Percentiles rank a stretch among this genome's conserved stretches.
Evolutionary conservation across 176 grass and related monocot genomes (phyloP).

Genomic region (Otatea glauca): DNA sequence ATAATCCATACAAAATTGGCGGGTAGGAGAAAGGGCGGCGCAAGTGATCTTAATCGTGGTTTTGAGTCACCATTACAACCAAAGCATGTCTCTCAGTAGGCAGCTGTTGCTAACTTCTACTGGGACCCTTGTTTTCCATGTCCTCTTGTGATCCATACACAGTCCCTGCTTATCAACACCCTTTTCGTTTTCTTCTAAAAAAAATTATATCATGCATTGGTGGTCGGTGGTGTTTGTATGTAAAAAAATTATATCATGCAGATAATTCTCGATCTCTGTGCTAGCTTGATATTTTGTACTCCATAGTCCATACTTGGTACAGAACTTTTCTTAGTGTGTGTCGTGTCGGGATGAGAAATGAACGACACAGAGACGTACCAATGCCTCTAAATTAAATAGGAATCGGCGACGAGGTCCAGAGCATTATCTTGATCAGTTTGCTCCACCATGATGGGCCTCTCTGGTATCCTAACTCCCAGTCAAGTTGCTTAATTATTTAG

Average conservation of each 20-base stretch:
- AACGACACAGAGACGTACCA: neutral
- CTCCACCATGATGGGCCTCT: neutral
- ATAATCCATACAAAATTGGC: constrained; percentile 7
- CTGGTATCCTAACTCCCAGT: neutral
- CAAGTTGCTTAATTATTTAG: constrained; percentile 33
- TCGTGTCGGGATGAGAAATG: neutral
- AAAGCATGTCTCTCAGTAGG: constrained; percentile 5
- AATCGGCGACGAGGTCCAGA: neutral
- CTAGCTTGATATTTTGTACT: no score
- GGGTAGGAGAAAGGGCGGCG: neutral
- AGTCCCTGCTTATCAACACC: neutral
- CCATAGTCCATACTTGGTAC: no score
- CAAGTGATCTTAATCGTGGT: neutral
- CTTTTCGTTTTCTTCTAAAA: neutral
- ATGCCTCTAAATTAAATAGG: constrained; percentile 1
- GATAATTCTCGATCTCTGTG: no score
- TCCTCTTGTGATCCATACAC: constrained; percentile 4
- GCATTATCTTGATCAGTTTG: constrained; percentile 6
- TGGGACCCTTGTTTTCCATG: constrained; percentile 18
- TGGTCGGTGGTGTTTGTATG: neutral
- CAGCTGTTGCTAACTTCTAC: neutral
- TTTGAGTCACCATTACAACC: constrained; percentile 13
- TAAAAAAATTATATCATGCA: no score
- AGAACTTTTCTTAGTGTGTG: neutral
- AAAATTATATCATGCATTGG: neutral